A percentile compares a stretch with the other conserved stretches of the same genome.
Conservation (phyloP, 2,329 filamentous ascomycete species). For the Camillea tinctor region DNA sequence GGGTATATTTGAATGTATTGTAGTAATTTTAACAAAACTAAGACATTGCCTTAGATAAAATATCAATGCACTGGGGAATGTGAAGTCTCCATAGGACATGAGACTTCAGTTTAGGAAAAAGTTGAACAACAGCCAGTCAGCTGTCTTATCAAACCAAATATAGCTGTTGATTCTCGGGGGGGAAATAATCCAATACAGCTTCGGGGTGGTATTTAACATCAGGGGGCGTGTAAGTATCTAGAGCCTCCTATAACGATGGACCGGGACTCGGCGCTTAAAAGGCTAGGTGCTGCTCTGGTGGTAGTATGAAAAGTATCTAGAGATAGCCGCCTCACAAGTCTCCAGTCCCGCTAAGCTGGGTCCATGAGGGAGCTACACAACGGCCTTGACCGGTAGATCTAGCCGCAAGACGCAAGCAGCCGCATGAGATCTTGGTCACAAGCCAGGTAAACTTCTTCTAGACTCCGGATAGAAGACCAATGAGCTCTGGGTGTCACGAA, state of each 20-base stretch:
- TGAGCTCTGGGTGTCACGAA: neutral
- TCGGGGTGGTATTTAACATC: neutral
- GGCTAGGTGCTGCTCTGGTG: neutral
- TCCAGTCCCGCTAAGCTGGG: neutral
- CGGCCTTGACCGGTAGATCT: neutral
- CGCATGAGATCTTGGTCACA: neutral
- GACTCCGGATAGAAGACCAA: neutral
- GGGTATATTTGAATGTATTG: neutral
- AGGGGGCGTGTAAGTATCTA: neutral
- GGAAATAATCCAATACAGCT: neutral
- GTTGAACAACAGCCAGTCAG: neutral
- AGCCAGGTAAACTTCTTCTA: neutral
- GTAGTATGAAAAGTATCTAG: neutral
- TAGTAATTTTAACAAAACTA: neutral
- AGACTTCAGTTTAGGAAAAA: neutral
- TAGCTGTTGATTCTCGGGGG: neutral
- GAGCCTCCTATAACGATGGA: neutral
- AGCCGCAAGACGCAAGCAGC: neutral
- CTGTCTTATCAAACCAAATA: neutral
- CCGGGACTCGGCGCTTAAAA: neutral
- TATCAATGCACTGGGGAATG: neutral
- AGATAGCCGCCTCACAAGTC: neutral
- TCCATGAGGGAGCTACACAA: neutral
- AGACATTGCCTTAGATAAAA: neutral
- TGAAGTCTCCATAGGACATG: neutral